Conservation (phyloP, 2,329 filamentous ascomycete genomes). For the Thelonectria blattea region DNA sequence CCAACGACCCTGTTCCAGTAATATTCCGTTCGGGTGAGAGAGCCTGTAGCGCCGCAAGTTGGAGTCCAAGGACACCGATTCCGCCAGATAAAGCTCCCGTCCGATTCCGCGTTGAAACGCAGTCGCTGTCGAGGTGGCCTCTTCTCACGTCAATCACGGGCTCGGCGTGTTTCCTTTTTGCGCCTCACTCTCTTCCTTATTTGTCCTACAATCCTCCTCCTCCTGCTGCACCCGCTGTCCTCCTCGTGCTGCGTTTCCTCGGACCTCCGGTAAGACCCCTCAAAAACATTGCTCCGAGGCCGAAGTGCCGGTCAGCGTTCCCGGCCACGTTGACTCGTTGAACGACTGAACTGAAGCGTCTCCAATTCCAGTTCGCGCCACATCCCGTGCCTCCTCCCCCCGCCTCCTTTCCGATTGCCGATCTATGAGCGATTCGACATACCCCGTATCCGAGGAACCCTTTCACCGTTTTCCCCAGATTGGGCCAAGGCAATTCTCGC, state of each 20-base stretch:
- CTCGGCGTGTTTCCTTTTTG: not conserved
- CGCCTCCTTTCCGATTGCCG: slow-evolving; percentile 38
- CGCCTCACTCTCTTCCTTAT: not conserved
- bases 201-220: not conserved
- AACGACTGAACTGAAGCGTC: slow-evolving; percentile 1
- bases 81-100: slow-evolving; percentile 19
- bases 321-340: slow-evolving; percentile 10
- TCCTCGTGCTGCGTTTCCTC: not conserved
- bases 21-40: slow-evolving; percentile 1
- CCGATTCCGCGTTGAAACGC: slow-evolving; percentile 14
- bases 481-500: slow-evolving; percentile 4
- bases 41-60: not conserved
- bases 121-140: not conserved
- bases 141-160: not conserved
- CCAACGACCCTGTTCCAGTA: slow-evolving; percentile 4
- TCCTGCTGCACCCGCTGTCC: not conserved
- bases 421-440: slow-evolving; percentile 21
- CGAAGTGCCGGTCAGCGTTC: slow-evolving; percentile 16
- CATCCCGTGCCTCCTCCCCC: slow-evolving; percentile 29
- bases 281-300: slow-evolving; percentile 19
- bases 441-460: slow-evolving; percentile 18
- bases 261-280: slow-evolving; percentile 15
- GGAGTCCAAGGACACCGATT: slow-evolving; percentile 8
- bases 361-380: slow-evolving; percentile 30
- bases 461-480: slow-evolving; percentile 3